These are phyloP conservation scores for Tephrocybe sp. DNA, from an alignment of 768 basidiomycete species.

Conservation along the genomic window DNA sequence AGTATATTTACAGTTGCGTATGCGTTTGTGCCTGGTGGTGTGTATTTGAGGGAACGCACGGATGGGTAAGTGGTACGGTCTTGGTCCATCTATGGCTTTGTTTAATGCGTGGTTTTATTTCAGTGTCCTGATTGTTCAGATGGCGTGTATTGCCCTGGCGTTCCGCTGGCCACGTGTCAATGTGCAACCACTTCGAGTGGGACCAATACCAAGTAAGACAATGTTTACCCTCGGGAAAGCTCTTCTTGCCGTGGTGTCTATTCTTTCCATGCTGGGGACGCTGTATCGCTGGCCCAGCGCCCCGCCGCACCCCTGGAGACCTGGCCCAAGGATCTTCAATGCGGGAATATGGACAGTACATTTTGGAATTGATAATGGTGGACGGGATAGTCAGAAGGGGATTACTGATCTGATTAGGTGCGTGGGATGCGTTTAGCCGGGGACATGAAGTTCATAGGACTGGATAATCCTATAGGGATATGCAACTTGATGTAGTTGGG, in stretches of 20 bases:
- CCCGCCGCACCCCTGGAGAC: slow-evolving; percentile 57
- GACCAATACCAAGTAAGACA: neutral
- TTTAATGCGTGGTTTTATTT: neutral
- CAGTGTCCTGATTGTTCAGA: slow-evolving; percentile 57
- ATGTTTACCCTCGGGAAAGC: slow-evolving; percentile 28
- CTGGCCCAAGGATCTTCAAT: slow-evolving; percentile 66
- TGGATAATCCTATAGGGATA: slow-evolving; percentile 46
- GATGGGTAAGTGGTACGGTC: slow-evolving; percentile 51
- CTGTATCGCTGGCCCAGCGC: slow-evolving; percentile 51
- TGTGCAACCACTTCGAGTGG: neutral
- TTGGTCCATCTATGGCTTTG: neutral
- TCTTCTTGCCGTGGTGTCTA: slow-evolving; percentile 38
- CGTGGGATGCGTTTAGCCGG: neutral
- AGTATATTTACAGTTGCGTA: slow-evolving; percentile 87
- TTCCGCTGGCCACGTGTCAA: slow-evolving; percentile 38
- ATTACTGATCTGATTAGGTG: slow-evolving; percentile 53
- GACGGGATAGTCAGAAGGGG: slow-evolving; percentile 69
- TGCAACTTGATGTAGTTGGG: slow-evolving; percentile 85
- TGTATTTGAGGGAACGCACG: slow-evolving; percentile 74
- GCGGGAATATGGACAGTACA: slow-evolving; percentile 93
- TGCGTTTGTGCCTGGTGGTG: slow-evolving; percentile 84
- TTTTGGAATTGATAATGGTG: slow-evolving; percentile 79
- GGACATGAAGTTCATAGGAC: neutral
- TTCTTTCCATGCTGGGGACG: slow-evolving; percentile 52
- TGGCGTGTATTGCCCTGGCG: slow-evolving; percentile 47